phyloP scores from a whole-genome alignment of 2,329 filamentous ascomycete species.

The Pyrenophora tritici-repentis region DNA sequence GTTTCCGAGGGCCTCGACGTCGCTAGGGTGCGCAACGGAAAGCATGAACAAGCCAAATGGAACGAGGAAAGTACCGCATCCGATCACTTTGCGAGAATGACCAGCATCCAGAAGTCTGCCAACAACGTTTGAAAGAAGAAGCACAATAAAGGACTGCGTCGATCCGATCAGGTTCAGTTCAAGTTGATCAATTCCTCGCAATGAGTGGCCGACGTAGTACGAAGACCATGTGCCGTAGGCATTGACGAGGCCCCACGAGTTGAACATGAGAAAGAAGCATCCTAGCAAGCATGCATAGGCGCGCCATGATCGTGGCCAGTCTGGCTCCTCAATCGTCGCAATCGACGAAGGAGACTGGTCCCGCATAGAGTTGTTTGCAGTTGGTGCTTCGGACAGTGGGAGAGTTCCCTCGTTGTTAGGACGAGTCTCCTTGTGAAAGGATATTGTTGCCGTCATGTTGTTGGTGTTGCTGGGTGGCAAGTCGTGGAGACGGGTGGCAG shows the following conservation, averaged over 20 bases:
- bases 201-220: slow-evolving; percentile 54
- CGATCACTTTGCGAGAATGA: slow-evolving; percentile 48
- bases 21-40: slow-evolving; percentile 49
- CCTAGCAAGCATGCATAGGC: slow-evolving; percentile 53
- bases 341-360: slow-evolving; percentile 24
- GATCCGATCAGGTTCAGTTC: slow-evolving; percentile 55
- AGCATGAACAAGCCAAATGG: slow-evolving; percentile 54
- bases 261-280: slow-evolving; percentile 59
- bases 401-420: slow-evolving; percentile 28
- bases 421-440: slow-evolving; percentile 25
- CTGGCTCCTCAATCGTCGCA: slow-evolving; percentile 35
- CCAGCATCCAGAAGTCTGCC: slow-evolving; percentile 57
- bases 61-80: slow-evolving; percentile 50
- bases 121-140: slow-evolving; percentile 53
- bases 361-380: slow-evolving; percentile 32
- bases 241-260: slow-evolving; percentile 56
- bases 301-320: slow-evolving; percentile 53
- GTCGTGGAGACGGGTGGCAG: slow-evolving; percentile 8
- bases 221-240: slow-evolving; percentile 57
- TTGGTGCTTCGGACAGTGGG: slow-evolving; percentile 31
- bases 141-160: slow-evolving; percentile 54
- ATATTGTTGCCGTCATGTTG: slow-evolving; percentile 19
- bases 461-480: slow-evolving; percentile 13
- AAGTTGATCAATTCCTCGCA: slow-evolving; percentile 48
- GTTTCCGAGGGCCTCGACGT: slow-evolving; percentile 42